Conservation (phyloP, 1,139 yeast species). For the Nakaseomyces delphensis region DNA sequence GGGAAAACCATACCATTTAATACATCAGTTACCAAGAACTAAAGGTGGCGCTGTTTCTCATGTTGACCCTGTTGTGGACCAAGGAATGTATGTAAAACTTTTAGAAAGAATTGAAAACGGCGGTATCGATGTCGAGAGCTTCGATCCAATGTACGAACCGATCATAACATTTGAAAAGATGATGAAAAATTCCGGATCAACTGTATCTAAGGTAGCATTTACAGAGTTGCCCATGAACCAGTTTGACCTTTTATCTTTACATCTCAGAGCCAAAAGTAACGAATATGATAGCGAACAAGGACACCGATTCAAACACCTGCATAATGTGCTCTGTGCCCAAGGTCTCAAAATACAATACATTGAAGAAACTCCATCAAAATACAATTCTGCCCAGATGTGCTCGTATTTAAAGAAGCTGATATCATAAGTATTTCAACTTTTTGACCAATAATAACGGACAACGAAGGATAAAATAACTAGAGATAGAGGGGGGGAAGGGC, state of each 20-base stretch:
- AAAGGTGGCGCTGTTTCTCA: background rate
- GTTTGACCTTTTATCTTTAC: background rate
- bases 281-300: background rate
- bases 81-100: background rate
- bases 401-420: background rate
- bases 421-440: too few relatives aligned
- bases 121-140: background rate
- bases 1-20: constrained; percentile 46
- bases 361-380: background rate
- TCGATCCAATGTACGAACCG: background rate
- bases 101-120: background rate
- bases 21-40: constrained; percentile 24
- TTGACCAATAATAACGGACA: too few relatives aligned
- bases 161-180: background rate
- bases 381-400: constrained; percentile 1
- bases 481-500: too few relatives aligned
- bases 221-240: background rate
- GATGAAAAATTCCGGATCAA: background rate
- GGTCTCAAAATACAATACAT: background rate
- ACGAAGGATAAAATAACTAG: too few relatives aligned
- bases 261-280: background rate
- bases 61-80: background rate
- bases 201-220: background rate
- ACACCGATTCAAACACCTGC: background rate
- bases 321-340: background rate